Evolutionary conservation across 768 basidiomycete genomes (phyloP), one percentile per base, ranked within the genome.

Genomic region (Trametes cubensis): DNA sequence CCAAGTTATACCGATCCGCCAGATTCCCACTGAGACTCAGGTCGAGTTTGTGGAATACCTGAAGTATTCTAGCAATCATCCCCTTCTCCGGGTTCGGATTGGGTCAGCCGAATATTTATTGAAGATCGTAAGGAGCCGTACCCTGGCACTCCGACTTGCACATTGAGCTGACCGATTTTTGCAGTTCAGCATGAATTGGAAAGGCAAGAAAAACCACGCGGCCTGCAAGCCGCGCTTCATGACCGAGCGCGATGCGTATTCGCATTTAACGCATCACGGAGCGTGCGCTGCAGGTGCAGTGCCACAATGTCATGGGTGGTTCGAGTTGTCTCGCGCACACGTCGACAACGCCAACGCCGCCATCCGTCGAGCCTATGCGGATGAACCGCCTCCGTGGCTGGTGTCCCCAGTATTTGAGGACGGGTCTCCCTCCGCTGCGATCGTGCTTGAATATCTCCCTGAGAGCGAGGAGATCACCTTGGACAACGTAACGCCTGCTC

Each of bases 361-460:
- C 34, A 40, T 25, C 28, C 18, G 38, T 39, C 17, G 26, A 34
- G 25, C 25, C 20, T n/a, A 56, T 44, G 30, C 11, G 18, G 21
- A 20, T 18, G 30, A 56, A 6, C 6, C 20, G 18, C 28, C 15
- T 48, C 25, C 17, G 11, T 18, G 42, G 21, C 18, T 20, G 20
- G 38, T 53, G 21, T 40, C 3, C 13, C 47, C 55, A 14, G 25
- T 56, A 5, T 38, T 39, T 38, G 55, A 25, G n/a, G 34, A 39
- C 20, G 39, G 55, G 23, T 30, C 44, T 2, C 58, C 53, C 18
- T 30, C 59, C 8, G 54, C 46, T 13, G 65, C 53, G 6, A 53
- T 66, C 20, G 39, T 66, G 21, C 54, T 66, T 5, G 62, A 66
- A 44, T 63, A 60, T 44, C 30, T 66, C 30, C 54, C 65, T 6